Evolutionary conservation across 495 filamentous ascomycete genomes (phyloP).

Genomic region (Ascodesmis nigricans): DNA sequence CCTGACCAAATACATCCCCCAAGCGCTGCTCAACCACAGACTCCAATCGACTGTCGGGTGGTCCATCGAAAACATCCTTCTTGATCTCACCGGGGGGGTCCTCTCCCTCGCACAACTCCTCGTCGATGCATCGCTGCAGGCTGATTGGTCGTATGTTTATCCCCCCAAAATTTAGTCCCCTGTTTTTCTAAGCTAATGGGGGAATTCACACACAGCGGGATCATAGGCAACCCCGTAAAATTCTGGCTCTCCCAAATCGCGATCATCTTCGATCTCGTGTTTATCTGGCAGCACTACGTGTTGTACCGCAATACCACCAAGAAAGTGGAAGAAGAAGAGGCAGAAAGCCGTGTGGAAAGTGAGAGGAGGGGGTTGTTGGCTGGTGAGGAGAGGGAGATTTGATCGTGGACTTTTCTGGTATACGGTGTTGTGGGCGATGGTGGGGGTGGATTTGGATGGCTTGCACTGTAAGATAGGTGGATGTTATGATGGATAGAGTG

Average conservation of each 20-base stretch:
- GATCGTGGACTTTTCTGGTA: no score
- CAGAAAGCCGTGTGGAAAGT: no score
- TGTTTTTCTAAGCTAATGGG: constrained; percentile 41
- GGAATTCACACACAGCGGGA: no score
- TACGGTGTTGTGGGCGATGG: no score
- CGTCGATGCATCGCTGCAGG: constrained; percentile 64
- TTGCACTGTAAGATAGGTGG: no score
- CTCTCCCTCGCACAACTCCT: constrained; percentile 64
- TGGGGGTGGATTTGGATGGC: no score
- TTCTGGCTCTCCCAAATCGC: constrained; percentile 62
- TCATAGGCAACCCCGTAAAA: constrained; percentile 84
- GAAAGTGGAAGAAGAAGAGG: not conserved
- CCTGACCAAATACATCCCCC: constrained; percentile 77
- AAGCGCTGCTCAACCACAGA: constrained; percentile 59
- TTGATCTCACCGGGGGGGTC: constrained; percentile 62
- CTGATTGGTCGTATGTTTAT: constrained; percentile 11
- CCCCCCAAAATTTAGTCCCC: no score
- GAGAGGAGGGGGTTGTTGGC: not conserved
- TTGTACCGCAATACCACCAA: constrained; percentile 32
- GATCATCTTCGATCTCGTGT: constrained; percentile 68
- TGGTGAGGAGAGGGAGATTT: no score
- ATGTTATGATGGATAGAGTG: no score
- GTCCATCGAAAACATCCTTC: constrained; percentile 65
- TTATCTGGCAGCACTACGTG: constrained; percentile 70
- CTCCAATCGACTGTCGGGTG: constrained; percentile 69